phyloP scores from a whole-genome alignment of 441 rosid genomes.

The Bocquillonia castaneifolia region DNA sequence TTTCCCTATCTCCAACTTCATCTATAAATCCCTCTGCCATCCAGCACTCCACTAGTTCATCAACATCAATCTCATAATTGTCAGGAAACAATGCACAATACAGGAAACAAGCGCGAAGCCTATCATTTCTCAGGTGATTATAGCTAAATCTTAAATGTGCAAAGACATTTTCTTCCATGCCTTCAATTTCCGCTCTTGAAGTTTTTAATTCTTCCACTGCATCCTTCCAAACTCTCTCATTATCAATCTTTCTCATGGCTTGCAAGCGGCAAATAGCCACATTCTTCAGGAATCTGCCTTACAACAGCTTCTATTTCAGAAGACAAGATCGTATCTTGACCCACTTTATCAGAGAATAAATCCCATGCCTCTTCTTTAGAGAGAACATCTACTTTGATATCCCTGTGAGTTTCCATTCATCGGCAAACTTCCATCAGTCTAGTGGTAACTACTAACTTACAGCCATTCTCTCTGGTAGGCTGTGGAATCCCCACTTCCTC shows the following conservation, averaged over 20 bases:
- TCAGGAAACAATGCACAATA: slow-evolving; percentile 25
- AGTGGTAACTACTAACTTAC: slow-evolving; percentile 21
- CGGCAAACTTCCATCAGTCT: slow-evolving; percentile 19
- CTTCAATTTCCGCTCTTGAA: slow-evolving; percentile 17
- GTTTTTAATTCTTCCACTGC: slow-evolving; percentile 16
- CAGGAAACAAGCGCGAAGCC: slow-evolving; percentile 20
- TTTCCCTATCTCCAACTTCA: slow-evolving; percentile 5
- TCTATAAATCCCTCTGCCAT: slow-evolving; percentile 14
- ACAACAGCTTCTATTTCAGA: slow-evolving; percentile 21
- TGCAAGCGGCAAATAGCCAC: slow-evolving; percentile 27
- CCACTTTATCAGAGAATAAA: slow-evolving; percentile 21
- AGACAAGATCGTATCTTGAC: neutral
- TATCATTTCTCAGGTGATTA: slow-evolving; percentile 2
- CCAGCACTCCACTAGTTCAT: slow-evolving; percentile 24
- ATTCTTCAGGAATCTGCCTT: slow-evolving; percentile 21
- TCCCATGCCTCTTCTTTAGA: slow-evolving; percentile 21
- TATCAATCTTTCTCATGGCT: slow-evolving; percentile 18
- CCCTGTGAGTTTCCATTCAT: slow-evolving; percentile 19
- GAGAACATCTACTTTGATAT: slow-evolving; percentile 20
- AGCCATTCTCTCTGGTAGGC: slow-evolving; percentile 20
- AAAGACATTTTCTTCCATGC: slow-evolving; percentile 22
- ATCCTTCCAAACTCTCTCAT: slow-evolving; percentile 20
- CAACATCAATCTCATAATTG: slow-evolving; percentile 7
- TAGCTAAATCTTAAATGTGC: slow-evolving; percentile 22
- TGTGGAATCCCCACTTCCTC: slow-evolving; percentile 25